Conservation (phyloP, 768 basidiomycete species). For the Pleurotus ostreatus region DNA sequence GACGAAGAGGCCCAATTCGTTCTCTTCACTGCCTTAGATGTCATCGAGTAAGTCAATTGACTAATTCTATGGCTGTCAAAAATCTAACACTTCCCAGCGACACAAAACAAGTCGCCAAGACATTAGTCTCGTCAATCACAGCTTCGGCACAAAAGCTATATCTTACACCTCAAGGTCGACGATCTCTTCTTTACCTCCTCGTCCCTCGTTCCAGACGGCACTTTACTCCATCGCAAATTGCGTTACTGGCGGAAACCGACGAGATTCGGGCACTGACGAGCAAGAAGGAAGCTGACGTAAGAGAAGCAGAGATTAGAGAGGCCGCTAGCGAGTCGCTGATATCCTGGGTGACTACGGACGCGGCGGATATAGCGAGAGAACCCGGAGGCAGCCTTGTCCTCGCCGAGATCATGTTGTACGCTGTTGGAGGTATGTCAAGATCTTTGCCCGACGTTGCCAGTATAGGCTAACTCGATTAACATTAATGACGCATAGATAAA, state of each 20-base stretch:
- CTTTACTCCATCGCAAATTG: constrained; percentile 81
- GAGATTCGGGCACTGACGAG: constrained; percentile 64
- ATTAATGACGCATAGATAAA: constrained; percentile 53
- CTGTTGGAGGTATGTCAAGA: constrained; percentile 66
- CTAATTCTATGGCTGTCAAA: not conserved
- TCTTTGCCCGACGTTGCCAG: not conserved
- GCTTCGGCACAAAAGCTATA: constrained; percentile 54
- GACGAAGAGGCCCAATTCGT: constrained; percentile 91
- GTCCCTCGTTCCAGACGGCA: constrained; percentile 80
- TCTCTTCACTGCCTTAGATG: constrained; percentile 85
- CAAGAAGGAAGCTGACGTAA: constrained; percentile 67
- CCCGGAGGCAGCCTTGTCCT: constrained; percentile 78
- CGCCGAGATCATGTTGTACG: constrained; percentile 78
- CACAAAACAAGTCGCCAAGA: constrained; percentile 85
- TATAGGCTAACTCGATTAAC: not conserved
- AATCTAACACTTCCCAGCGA: constrained; percentile 47
- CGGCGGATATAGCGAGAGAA: constrained; percentile 60
- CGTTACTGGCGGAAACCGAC: constrained; percentile 72
- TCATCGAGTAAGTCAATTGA: constrained; percentile 65
- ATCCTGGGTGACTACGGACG: constrained; percentile 63
- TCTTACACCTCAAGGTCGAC: constrained; percentile 67
- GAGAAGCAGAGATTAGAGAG: constrained; percentile 67
- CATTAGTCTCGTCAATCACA: constrained; percentile 68
- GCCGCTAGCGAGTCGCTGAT: constrained; percentile 75
- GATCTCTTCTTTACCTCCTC: constrained; percentile 79